phyloP scores from a whole-genome alignment of 2,329 filamentous ascomycete species.

The Ascochyta lentis region DNA sequence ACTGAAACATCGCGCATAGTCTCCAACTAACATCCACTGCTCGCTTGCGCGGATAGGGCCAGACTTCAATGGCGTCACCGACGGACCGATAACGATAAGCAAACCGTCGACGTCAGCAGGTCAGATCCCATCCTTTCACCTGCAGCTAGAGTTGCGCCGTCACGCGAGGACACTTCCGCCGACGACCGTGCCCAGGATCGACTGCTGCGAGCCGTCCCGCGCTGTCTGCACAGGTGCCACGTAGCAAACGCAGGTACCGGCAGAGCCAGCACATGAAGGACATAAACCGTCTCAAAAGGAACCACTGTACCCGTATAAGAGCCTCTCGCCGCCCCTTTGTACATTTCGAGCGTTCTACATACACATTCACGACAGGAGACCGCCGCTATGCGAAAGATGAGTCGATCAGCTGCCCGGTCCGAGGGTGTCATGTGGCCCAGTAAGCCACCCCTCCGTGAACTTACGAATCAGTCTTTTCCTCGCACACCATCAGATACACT shows the following conservation, averaged over 20 bases:
- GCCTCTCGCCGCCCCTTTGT: constrained; percentile 20
- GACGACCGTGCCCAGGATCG: constrained; percentile 44
- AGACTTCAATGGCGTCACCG: constrained; percentile 29
- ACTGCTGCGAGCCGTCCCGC: constrained; percentile 45
- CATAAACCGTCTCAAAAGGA: constrained; percentile 32
- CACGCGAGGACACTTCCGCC: constrained; percentile 30
- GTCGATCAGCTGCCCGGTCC: constrained; percentile 45
- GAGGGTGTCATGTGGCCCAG: constrained; percentile 45
- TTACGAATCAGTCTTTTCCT: constrained; percentile 47
- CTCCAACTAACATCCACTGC: constrained; percentile 16
- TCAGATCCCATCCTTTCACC: constrained; percentile 24
- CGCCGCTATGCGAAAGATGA: constrained; percentile 38
- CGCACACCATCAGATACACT: constrained; percentile 44
- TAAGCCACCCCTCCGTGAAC: constrained; percentile 46
- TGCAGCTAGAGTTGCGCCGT: constrained; percentile 40
- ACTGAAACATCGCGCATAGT: constrained; percentile 17
- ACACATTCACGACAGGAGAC: constrained; percentile 24
- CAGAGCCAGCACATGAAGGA: constrained; percentile 35
- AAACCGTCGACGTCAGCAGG: constrained; percentile 21
- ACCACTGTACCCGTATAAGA: constrained; percentile 35
- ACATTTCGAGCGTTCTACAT: constrained; percentile 24
- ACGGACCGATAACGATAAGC: constrained; percentile 34
- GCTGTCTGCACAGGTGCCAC: constrained; percentile 47
- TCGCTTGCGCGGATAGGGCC: constrained; percentile 19
- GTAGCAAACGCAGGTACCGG: constrained; percentile 46